Conservation (phyloP, 75 land plant genomes). For the Cunninghamia lanceolata region DNA sequence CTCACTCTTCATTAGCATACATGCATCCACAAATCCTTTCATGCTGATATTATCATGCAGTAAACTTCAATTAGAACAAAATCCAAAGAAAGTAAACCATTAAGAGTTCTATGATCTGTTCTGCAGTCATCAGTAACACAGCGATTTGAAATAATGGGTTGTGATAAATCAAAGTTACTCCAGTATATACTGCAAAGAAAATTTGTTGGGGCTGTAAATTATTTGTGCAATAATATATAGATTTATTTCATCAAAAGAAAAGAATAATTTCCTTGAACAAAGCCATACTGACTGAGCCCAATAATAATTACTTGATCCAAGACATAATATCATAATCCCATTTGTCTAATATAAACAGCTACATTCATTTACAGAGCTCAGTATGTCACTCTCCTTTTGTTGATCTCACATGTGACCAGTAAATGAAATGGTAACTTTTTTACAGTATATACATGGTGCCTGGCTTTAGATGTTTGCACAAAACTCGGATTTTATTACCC, state of each 20-base stretch:
- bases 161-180: not conserved
- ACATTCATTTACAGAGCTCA: not conserved
- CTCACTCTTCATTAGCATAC: not conserved
- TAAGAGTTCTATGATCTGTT: not conserved
- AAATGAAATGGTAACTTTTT: not conserved
- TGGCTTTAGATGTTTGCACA: not conserved
- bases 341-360: not conserved
- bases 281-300: not conserved
- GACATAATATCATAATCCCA: not conserved
- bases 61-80: not conserved
- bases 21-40: not conserved
- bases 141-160: not conserved
- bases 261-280: not conserved
- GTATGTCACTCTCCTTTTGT: not conserved
- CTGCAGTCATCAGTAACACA: not conserved
- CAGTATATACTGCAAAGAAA: not conserved
- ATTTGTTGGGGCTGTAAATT: too few species aligned
- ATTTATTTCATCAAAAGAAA: not conserved
- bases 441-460: not conserved
- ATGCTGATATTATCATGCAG: not conserved
- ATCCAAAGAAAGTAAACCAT: not conserved
- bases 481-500: not conserved
- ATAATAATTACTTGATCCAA: not conserved
- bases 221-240: not conserved
- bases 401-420: not conserved